These are phyloP conservation scores for Candida sanyaensis DNA, from an alignment of 1,139 yeast species.

Conservation along the genomic window DNA sequence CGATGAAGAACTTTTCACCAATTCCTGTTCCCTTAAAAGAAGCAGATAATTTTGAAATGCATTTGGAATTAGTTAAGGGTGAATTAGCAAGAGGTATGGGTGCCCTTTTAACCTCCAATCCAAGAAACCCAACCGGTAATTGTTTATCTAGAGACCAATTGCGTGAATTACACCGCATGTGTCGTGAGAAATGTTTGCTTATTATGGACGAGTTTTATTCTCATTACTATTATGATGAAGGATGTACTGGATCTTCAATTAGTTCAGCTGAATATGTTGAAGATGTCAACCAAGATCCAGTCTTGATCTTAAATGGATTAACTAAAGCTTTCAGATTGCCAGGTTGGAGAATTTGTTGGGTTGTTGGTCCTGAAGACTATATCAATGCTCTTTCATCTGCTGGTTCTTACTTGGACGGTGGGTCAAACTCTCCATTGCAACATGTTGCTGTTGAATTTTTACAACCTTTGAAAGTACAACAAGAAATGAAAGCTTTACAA, in stretches of 20 bases:
- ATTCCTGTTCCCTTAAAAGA: conserved; percentile 68
- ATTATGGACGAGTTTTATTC: conserved; percentile 73
- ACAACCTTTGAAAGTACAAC: conserved; percentile 50
- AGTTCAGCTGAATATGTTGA: conserved; percentile 57
- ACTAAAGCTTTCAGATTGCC: conserved; percentile 69
- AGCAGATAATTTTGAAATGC: conserved; percentile 60
- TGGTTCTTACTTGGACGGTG: conserved; percentile 68
- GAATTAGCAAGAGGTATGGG: conserved; percentile 65
- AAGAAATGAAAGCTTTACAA: conserved; percentile 64
- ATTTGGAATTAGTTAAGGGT: conserved; percentile 54
- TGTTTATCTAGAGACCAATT: conserved; percentile 56
- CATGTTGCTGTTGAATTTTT: conserved; percentile 62
- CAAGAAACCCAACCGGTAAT: conserved; percentile 69
- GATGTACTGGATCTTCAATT: conserved; percentile 57
- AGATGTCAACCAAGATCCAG: conserved; percentile 67
- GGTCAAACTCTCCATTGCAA: conserved; percentile 67
- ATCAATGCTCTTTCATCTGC: conserved; percentile 61
- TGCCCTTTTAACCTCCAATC: conserved; percentile 63
- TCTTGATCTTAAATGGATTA: conserved; percentile 62
- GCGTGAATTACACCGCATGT: conserved; percentile 54
- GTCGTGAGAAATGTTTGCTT: conserved; percentile 57
- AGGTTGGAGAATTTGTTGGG: conserved; percentile 74
- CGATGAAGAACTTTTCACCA: conserved; percentile 67
- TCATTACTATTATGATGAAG: conserved; percentile 62
- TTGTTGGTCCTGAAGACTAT: conserved; percentile 68